Conservation (phyloP, 805 yeast genomes). For the Candida sanyiensis region DNA sequence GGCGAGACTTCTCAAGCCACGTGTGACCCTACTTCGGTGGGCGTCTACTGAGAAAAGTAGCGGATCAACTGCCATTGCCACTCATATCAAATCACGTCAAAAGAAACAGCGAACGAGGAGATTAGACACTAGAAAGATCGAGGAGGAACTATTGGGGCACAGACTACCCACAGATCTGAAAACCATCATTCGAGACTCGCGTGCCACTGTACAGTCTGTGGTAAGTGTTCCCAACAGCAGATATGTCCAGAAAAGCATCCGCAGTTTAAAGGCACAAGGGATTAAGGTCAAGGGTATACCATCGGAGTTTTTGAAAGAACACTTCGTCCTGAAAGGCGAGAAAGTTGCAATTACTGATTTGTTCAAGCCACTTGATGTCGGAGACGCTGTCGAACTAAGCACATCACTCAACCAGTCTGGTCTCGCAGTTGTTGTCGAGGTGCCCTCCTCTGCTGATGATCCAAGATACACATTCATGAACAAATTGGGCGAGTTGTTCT, state of each 20-base stretch:
- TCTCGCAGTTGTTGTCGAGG: slow-evolving; percentile 47
- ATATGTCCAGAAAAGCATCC: neutral
- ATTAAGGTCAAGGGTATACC: neutral
- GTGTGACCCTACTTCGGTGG: too few species aligned
- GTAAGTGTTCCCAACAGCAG: neutral
- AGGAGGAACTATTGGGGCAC: neutral
- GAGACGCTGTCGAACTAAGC: slow-evolving; percentile 58
- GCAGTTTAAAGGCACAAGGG: neutral
- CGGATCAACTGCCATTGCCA: too few species aligned
- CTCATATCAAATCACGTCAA: neutral
- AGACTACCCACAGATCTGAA: neutral
- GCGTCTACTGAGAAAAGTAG: too few species aligned
- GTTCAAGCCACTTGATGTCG: slow-evolving; percentile 31
- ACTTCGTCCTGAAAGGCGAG: neutral
- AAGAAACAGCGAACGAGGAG: neutral
- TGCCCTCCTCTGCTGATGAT: slow-evolving; percentile 45
- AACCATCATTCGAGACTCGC: neutral
- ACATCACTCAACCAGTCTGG: slow-evolving; percentile 37
- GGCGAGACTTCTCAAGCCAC: too few species aligned
- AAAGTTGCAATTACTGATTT: slow-evolving; percentile 8
- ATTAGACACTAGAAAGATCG: neutral
- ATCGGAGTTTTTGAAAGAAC: neutral
- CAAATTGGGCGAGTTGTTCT: slow-evolving; percentile 51
- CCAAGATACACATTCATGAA: slow-evolving; percentile 53
- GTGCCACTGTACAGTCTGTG: neutral